A percentile compares a stretch with the other conserved stretches of the same genome.
These are phyloP conservation scores for Wallacemonas sp. DNA, from an alignment of 208 protist species.

Conservation along the genomic window DNA sequence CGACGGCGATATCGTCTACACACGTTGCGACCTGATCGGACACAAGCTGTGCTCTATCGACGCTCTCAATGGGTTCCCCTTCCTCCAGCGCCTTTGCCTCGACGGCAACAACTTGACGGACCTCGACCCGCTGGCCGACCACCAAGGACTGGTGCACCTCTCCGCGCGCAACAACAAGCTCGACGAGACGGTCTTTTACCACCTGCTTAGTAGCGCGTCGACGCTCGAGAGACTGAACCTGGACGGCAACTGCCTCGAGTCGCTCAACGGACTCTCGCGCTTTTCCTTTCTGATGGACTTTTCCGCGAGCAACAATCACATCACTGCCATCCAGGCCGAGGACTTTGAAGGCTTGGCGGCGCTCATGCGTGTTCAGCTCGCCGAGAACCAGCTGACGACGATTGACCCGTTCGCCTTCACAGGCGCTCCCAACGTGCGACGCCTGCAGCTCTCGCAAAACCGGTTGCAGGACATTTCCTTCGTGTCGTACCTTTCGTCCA, in stretches of 20 bases:
- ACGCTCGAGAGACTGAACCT: constrained; percentile 70
- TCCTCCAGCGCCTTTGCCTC: constrained; percentile 69
- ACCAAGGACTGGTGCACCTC: constrained; percentile 61
- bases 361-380: constrained; percentile 52
- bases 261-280: constrained; percentile 46
- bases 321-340: constrained; percentile 32
- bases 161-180: constrained; percentile 67
- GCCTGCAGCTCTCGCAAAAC: constrained; percentile 69
- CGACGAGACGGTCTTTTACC: constrained; percentile 49
- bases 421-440: constrained; percentile 38
- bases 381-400: constrained; percentile 41
- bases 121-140: constrained; percentile 48
- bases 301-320: constrained; percentile 40
- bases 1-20: constrained; percentile 62
- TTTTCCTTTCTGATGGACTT: constrained; percentile 73
- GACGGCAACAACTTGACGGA: constrained; percentile 66
- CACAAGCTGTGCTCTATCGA: constrained; percentile 39
- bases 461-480: constrained; percentile 42
- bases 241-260: constrained; percentile 58
- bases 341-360: constrained; percentile 29
- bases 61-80: constrained; percentile 41
- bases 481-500: constrained; percentile 40
- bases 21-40: constrained; percentile 31
- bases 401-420: constrained; percentile 61
- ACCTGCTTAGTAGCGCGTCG: constrained; percentile 32